A percentile compares a stretch with the other conserved stretches of the same genome.
Conservation (phyloP, 2,329 filamentous ascomycete genomes). For the Alternaria triticimaculans region DNA sequence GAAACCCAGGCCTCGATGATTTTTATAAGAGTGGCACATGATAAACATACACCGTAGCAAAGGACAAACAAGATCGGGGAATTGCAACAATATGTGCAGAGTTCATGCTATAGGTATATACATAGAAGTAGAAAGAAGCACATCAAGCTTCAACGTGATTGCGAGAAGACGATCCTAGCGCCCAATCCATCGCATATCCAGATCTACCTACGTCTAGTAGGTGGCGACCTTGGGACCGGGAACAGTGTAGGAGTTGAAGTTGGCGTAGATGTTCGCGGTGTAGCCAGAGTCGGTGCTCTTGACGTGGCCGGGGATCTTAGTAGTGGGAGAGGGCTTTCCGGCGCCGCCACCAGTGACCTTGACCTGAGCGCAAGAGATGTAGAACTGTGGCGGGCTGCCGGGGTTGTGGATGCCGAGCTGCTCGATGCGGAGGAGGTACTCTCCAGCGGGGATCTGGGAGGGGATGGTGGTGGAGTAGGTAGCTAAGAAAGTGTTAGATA, state of each 20-base stretch:
- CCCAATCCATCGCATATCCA: background rate
- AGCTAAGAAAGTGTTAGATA: slow-evolving; percentile 25
- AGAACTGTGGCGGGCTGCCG: slow-evolving; percentile 32
- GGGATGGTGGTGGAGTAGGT: slow-evolving; percentile 51
- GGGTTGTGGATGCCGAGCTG: slow-evolving; percentile 58
- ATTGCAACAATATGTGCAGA: background rate
- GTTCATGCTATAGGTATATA: slow-evolving; percentile 12
- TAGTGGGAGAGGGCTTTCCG: slow-evolving; percentile 28
- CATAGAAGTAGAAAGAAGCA: slow-evolving; percentile 8
- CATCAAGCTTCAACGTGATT: background rate
- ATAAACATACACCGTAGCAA: background rate
- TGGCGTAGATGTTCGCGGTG: slow-evolving; percentile 49
- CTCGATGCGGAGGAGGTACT: slow-evolving; percentile 58
- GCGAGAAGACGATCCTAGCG: background rate
- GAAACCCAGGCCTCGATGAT: background rate
- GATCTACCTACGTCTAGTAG: slow-evolving; percentile 30
- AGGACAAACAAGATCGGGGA: background rate
- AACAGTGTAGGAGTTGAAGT: slow-evolving; percentile 46
- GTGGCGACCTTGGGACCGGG: slow-evolving; percentile 47
- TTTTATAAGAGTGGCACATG: background rate
- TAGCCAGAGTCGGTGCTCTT: slow-evolving; percentile 45
- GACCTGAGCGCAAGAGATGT: slow-evolving; percentile 55
- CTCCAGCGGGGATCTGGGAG: slow-evolving; percentile 49
- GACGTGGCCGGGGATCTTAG: slow-evolving; percentile 44
- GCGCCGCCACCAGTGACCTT: slow-evolving; percentile 52